phyloP scores from a whole-genome alignment of 768 basidiomycete species.

The Boletus edulis region DNA sequence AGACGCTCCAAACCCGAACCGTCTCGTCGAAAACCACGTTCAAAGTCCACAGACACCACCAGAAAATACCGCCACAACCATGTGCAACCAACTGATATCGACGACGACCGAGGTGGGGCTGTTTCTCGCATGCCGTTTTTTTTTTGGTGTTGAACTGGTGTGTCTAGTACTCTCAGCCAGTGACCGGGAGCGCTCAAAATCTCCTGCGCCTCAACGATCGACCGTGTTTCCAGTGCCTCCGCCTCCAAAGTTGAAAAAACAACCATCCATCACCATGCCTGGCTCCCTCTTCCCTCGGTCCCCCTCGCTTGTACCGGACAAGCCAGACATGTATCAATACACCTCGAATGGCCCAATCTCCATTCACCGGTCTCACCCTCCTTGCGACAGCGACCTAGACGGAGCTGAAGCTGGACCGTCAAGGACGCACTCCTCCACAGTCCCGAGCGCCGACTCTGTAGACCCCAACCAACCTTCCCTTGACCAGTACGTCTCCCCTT shows the following conservation, averaged over 20 bases:
- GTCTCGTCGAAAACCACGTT: slow-evolving; percentile 15
- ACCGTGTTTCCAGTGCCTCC: slow-evolving; percentile 25
- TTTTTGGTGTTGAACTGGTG: slow-evolving; percentile 3
- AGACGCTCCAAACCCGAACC: slow-evolving; percentile 3
- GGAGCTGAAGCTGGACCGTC: slow-evolving; percentile 19
- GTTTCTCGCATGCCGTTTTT: background rate
- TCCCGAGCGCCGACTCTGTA: background rate
- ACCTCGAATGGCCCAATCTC: background rate
- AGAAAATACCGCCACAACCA: slow-evolving; percentile 2
- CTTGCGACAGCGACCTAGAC: background rate
- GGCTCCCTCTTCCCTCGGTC: slow-evolving; percentile 77
- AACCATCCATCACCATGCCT: slow-evolving; percentile 66
- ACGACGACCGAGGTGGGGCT: slow-evolving; percentile 23
- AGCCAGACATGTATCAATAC: slow-evolving; percentile 1
- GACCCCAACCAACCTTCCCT: slow-evolving; percentile 4
- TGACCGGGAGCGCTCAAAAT: slow-evolving; percentile 20
- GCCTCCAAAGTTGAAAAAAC: slow-evolving; percentile 29
- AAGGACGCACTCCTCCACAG: slow-evolving; percentile 1
- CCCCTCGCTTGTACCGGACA: slow-evolving; percentile 54
- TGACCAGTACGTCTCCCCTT: slow-evolving; percentile 26
- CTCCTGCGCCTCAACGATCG: slow-evolving; percentile 14
- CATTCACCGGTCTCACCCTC: background rate
- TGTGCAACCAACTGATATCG: background rate
- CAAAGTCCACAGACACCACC: slow-evolving; percentile 18
- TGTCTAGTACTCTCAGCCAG: slow-evolving; percentile 21